Percentiles rank a stretch among this genome's conserved stretches.
Conservation (phyloP, 805 yeast genomes). For the Teunomyces panamensis region DNA sequence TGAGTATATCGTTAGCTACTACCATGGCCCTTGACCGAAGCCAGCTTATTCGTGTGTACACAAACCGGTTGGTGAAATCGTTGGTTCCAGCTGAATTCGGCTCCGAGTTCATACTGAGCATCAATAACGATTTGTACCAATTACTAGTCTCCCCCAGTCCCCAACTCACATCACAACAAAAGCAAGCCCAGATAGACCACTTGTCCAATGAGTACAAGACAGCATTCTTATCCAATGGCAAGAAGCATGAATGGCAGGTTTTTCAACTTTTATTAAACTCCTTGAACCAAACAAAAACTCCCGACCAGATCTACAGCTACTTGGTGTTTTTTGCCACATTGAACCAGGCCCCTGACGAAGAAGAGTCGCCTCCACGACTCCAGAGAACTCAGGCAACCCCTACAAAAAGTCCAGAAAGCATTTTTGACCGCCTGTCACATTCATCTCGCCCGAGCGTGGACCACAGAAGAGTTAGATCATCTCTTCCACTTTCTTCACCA, state of each 20-base stretch:
- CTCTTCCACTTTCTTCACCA: constrained; percentile 11
- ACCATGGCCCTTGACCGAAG: constrained; percentile 21
- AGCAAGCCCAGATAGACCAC: constrained; percentile 15
- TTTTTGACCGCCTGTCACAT: neutral
- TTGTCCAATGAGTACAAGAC: constrained; percentile 20
- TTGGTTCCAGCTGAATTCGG: constrained; percentile 39
- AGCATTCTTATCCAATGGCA: constrained; percentile 24
- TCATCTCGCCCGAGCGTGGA: neutral
- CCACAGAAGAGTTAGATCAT: neutral
- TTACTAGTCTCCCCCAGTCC: neutral
- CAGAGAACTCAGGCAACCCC: neutral
- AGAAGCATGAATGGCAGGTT: constrained; percentile 28
- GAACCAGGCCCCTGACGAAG: constrained; percentile 3
- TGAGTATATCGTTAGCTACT: neutral
- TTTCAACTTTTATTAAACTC: constrained; percentile 31
- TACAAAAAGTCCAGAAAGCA: constrained; percentile 3
- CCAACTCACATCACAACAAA: constrained; percentile 3
- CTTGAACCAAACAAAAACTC: constrained; percentile 24
- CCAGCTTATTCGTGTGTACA: constrained; percentile 32
- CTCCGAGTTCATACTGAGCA: constrained; percentile 28
- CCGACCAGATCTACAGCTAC: constrained; percentile 34
- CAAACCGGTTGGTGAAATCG: constrained; percentile 33
- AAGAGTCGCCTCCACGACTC: constrained; percentile 1
- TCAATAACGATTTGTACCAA: constrained; percentile 26
- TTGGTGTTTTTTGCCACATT: constrained; percentile 29